phyloP scores from a whole-genome alignment of 805 yeast species.

The Candida michaelii region DNA sequence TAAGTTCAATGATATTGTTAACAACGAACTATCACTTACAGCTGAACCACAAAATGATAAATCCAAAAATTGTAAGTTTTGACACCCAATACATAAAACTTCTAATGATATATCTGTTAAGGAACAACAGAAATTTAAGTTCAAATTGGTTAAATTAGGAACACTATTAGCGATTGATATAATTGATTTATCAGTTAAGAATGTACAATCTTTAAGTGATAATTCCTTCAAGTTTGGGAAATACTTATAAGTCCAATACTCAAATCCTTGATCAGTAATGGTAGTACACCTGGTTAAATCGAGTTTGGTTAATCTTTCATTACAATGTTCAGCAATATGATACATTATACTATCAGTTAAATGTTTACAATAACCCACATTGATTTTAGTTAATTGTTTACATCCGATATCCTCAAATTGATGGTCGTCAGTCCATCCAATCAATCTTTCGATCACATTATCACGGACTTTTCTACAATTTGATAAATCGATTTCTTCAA shows the following conservation, averaged over 20 bases:
- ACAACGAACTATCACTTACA: conserved; percentile 67
- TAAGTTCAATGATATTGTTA: conserved; percentile 58
- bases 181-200: conserved; percentile 64
- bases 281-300: conserved; percentile 76
- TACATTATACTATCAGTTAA: conserved; percentile 67
- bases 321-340: conserved; percentile 61
- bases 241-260: conserved; percentile 57
- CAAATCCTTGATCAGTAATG: conserved; percentile 72
- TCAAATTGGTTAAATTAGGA: conserved; percentile 53
- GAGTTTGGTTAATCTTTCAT: conserved; percentile 51
- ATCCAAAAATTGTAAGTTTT: conserved; percentile 50
- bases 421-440: conserved; percentile 46
- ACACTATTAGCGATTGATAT: conserved; percentile 62
- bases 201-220: conserved; percentile 70
- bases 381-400: conserved; percentile 50
- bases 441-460: conserved; percentile 65
- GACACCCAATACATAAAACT: conserved; percentile 66
- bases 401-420: conserved; percentile 50
- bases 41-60: conserved; percentile 78
- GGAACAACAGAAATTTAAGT: conserved; percentile 74
- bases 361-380: conserved; percentile 74
- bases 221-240: conserved; percentile 55
- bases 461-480: conserved; percentile 75
- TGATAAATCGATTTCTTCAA: conserved; percentile 63
- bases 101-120: conserved; percentile 68